Evolutionary conservation across 1,284 basidiomycete genomes (phyloP), one percentile per base, ranked within the genome.

Genomic region (Termitomyces sp.): DNA sequence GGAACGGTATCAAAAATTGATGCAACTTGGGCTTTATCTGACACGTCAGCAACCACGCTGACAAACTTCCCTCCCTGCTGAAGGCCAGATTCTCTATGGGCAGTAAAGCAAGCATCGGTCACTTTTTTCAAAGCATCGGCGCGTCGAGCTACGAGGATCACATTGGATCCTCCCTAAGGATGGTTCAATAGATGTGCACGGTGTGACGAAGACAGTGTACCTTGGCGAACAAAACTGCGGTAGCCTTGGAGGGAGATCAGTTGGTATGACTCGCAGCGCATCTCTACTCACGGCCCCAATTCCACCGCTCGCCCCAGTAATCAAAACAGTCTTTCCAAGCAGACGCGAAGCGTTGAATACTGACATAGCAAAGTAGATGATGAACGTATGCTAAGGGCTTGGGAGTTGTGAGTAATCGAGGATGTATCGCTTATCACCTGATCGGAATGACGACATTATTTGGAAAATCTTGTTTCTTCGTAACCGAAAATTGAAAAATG

Each of bases 241-340:
- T 89, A 1, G 90, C 90, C 85, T 91, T 67, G 34, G 53, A 42
- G 46, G 19, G 55, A 57, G 39, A 53, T 54, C 39, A 60, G 38
- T 33, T 26, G 71, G 24, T 24, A 24, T 24, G 24, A 30, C 30
- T 51, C 5, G 9, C 41, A 7, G 39, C n/a, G 19, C 12, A 17
- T 19, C 13, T 21, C 31, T 19, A 54, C 79, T 64, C 62, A 89
- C 88, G 57, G 86, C 84, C 52, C 91, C 90, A 58, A 93, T 93
- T 33, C 90, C 91, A 42, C 85, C 82, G 64, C 88, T 90, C 6
- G 92, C 90, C 19, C 92, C 92, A 12, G 92, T 94, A 57, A 95
- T 77, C 52, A 96, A 79, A 56, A 95, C 88, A 10, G 85, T 93
- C 74, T 94, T 94, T 67, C 88, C 87, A 50, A 88, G 69, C 38